Conservation (phyloP, 371 early-diverging fungal genomes). For the Saksenaea vasiformis region DNA sequence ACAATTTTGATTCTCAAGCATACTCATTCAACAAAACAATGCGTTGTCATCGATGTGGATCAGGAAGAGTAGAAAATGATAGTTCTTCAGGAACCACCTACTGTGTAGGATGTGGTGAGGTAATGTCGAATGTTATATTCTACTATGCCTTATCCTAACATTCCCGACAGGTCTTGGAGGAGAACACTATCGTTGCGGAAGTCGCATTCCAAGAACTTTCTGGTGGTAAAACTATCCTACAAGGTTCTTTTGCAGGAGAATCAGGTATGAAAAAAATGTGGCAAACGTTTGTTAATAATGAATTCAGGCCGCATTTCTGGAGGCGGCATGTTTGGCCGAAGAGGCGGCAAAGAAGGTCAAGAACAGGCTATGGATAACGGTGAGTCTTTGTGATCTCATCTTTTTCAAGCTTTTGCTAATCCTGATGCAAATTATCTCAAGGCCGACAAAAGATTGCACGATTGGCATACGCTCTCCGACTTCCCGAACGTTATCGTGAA, state of each 20-base stretch:
- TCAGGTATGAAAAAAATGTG: constrained; percentile 27
- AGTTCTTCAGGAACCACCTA: constrained; percentile 59
- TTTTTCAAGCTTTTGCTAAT: constrained; percentile 10
- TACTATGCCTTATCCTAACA: neutral
- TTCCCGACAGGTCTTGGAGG: constrained; percentile 84
- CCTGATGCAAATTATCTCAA: neutral
- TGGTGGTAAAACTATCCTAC: constrained; percentile 83
- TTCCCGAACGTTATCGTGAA: constrained; percentile 83
- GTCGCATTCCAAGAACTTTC: constrained; percentile 91
- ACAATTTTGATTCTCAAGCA: too few species aligned
- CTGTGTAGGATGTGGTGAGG: constrained; percentile 69
- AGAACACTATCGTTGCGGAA: constrained; percentile 94
- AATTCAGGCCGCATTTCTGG: constrained; percentile 54
- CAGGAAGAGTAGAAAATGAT: constrained; percentile 40
- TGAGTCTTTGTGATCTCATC: constrained; percentile 13
- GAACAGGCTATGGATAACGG: constrained; percentile 73
- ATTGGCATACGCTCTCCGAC: constrained; percentile 67
- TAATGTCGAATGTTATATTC: constrained; percentile 22
- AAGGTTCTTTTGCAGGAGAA: constrained; percentile 74
- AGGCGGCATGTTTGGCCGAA: constrained; percentile 58
- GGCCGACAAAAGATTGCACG: constrained; percentile 65
- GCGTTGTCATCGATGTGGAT: constrained; percentile 49
- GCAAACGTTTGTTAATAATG: neutral
- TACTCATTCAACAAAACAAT: constrained; percentile 13
- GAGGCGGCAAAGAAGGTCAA: constrained; percentile 61